Evolutionary conservation across 495 filamentous ascomycete genomes (phyloP).

Genomic region (Astrothelium macrocarpum): DNA sequence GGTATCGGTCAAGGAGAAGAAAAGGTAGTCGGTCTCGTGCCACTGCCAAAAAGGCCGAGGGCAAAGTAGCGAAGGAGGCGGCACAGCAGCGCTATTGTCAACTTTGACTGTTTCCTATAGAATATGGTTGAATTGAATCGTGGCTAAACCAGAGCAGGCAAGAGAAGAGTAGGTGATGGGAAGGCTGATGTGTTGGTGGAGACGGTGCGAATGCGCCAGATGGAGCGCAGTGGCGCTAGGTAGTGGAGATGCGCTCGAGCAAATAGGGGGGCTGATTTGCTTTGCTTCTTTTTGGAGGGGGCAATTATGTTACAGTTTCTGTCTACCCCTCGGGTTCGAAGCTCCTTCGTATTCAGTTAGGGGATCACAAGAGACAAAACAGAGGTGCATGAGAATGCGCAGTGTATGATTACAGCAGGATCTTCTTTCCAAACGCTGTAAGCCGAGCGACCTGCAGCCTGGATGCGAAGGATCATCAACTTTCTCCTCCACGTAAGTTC

Average conservation of each 20-base stretch:
- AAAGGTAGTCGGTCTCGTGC: conserved; percentile 4
- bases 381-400: not conserved
- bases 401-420: not conserved
- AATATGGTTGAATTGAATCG: too few relatives aligned
- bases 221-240: not conserved
- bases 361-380: not conserved
- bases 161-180: not conserved
- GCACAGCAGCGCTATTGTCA: not conserved
- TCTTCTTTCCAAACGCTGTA: too few relatives aligned
- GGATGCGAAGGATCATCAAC: not conserved
- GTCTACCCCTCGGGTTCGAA: not conserved
- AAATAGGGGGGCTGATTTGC: conserved; percentile 1
- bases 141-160: too few relatives aligned
- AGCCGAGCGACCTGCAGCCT: too few relatives aligned
- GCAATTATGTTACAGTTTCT: not conserved
- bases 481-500: not conserved
- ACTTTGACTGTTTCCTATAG: not conserved
- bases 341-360: not conserved
- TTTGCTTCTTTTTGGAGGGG: not conserved
- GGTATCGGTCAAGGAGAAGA: not conserved
- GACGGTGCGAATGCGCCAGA: not conserved
- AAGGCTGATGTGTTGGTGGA: not conserved
- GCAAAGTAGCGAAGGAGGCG: not conserved
- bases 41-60: not conserved
- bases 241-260: not conserved